phyloP scores from a whole-genome alignment of 208 protist species.

The Trichomonas gallinae region DNA sequence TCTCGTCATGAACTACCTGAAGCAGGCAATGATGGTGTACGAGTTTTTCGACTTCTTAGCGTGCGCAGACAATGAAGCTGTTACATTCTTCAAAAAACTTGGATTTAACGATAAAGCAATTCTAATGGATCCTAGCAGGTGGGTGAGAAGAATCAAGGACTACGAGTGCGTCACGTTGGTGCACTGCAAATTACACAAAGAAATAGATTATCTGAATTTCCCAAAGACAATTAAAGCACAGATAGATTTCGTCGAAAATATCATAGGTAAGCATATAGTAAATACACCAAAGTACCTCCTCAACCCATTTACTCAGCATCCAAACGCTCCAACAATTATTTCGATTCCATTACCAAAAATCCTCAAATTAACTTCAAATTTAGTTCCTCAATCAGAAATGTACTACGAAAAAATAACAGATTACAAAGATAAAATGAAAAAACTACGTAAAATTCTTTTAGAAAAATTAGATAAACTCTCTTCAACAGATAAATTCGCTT shows the following conservation, averaged over 20 bases:
- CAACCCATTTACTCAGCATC: not conserved
- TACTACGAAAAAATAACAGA: not conserved
- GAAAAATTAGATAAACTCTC: not conserved
- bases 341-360: not conserved
- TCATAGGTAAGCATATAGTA: not conserved
- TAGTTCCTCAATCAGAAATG: not conserved
- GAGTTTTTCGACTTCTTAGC: conserved; percentile 57
- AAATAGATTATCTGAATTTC: conserved; percentile 52
- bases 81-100: conserved; percentile 69
- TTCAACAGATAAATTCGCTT: not conserved
- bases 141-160: conserved; percentile 65
- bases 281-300: not conserved
- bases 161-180: conserved; percentile 65
- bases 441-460: not conserved
- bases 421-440: not conserved
- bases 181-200: conserved; percentile 52
- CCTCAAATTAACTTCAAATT: not conserved
- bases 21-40: conserved; percentile 44
- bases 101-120: conserved; percentile 41
- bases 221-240: conserved; percentile 41
- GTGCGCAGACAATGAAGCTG: conserved; percentile 67
- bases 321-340: not conserved
- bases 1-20: conserved; percentile 59
- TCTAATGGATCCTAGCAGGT: conserved; percentile 42
- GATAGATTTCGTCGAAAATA: conserved; percentile 30